Evolutionary conservation across 768 basidiomycete species (phyloP), one percentile per base, ranked within the genome.

Genomic region (Rhizopogon vinicolor): DNA sequence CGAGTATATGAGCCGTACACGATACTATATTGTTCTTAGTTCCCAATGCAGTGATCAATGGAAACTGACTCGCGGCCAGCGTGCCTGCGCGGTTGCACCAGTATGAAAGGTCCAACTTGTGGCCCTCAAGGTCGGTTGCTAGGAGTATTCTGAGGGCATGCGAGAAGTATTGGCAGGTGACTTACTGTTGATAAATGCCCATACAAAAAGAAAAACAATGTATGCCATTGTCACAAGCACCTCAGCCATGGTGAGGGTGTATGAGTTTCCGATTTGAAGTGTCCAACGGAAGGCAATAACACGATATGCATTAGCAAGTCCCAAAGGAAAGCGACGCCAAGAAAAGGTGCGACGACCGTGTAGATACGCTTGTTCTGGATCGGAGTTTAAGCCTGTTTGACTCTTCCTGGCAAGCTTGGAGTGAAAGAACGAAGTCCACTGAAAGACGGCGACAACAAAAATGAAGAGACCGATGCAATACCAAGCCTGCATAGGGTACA

Each of bases 41-140:
- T 31, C 31, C 31, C 31, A 31, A 9, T 9, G 62, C 76, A 1
- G 77, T 70, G 54, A 86, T 70, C 18, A 87, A 71, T 1, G 83
- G 79, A 0, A 82, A 65, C 63, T 87, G 83, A 41, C 71, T 71
- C 7, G 68, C 64, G 1, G 76, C 80, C 29, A 83, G 72, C 35
- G 67, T 67, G 0, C 72, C 78, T 1, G 76, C 71, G 29, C 76
- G 69, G 54, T 79, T 67, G 6, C 56, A 59, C 59, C 62, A 72
- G 50, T 65, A 70, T 2, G 13, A 45, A 18, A 60, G 41, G 40
- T 65, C 59, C 10, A 63, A 58, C 25, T 65, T 64, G 25, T 51
- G n/a, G 3, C 62, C 66, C 5, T 55, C 48, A 12, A 63, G 19
- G 44, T 57, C 56, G 22, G 64, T 67, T 18, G 68, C 68, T 70